Evolutionary conservation across 2,329 filamentous ascomycete genomes (phyloP), one percentile per base, ranked within the genome.

Genomic region (Trichoderma oligosporum): DNA sequence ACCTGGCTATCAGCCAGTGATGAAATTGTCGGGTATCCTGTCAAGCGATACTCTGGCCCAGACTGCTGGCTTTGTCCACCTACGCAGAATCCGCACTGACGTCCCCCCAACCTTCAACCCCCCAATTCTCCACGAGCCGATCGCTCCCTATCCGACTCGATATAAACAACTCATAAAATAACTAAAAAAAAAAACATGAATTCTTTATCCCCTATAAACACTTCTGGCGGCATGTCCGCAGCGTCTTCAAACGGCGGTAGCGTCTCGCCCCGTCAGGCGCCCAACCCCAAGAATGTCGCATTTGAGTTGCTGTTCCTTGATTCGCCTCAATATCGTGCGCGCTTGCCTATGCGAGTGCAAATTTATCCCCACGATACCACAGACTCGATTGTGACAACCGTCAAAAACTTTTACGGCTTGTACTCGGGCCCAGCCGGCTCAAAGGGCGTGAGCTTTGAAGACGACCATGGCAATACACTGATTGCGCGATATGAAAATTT

Each of bases 401-500:
- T 97, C 69, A 97, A 96, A 82, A 97, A 97, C 78, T 97, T 97
- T 77, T 97, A 96, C 71, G 94, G 94, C 60, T 82, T 99, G 64
- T 97, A 97, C 72, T 89, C 93, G 63, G 86, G 83, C 61, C 78
- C 80, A 33, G 75, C 75, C 61, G 82, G 84, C 65, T 84, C 84
- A 64, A 87, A 87, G 70, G 92, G 94, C 63, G 88, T 99, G 68
- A 96, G 91, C 75, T 97, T 99, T 68, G 93, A 97, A 75, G 93
- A 97, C 72, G 84, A 89, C 62, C 79, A 88, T 66, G 91, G 90
- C 67, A 93, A 89, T 68, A 96, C 89, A 60, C 84, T 99, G 68
- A 97, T 99, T 73, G 91, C 93, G 62, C 85, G 91, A 60, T 97
- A 96, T 73, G 93, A 97, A 74, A 99, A 99, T 78, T 91, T 99